Percentiles rank a stretch among this genome's conserved stretches.
These are phyloP conservation scores for Russula emetica DNA, from an alignment of 768 basidiomycete genomes.

Conservation along the genomic window DNA sequence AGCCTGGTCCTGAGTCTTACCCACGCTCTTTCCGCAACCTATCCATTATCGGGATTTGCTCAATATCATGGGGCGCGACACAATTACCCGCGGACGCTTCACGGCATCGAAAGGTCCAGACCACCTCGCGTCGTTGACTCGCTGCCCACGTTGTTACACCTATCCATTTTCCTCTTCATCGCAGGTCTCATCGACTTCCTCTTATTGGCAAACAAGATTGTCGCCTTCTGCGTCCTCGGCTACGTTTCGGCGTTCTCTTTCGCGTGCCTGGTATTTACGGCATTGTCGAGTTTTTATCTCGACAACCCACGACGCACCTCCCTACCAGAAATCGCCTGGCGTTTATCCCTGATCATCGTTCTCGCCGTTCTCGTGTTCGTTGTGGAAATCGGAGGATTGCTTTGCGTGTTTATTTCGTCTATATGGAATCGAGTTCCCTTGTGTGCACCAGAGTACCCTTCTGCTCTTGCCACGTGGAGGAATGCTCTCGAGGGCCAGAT, in stretches of 20 bases:
- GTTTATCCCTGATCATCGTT: not conserved
- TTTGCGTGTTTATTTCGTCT: not conserved
- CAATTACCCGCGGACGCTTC: not conserved
- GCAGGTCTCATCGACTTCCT: conserved; percentile 23
- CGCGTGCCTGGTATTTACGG: not conserved
- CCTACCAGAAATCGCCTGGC: not conserved
- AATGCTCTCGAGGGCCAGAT: not conserved
- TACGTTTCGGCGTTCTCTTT: conserved; percentile 3
- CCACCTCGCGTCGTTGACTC: not conserved
- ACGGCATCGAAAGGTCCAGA: not conserved
- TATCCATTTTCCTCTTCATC: conserved; percentile 16
- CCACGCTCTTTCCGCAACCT: conserved; percentile 4
- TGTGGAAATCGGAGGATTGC: not conserved
- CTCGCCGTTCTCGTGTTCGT: not conserved
- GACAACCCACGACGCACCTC: not conserved
- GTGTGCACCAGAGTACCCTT: not conserved
- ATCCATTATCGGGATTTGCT: not conserved
- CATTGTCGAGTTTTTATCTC: not conserved
- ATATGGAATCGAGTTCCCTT: not conserved
- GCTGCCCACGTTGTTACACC: not conserved
- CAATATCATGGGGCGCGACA: not conserved
- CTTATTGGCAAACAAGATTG: conserved; percentile 5
- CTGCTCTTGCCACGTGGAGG: not conserved
- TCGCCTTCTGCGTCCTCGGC: conserved; percentile 13
- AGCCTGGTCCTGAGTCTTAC: conserved; percentile 16